Percentiles rank a stretch among this genome's conserved stretches.
phyloP scores from a whole-genome alignment of 2,329 filamentous ascomycete species.

The Trichophyton rubrum region DNA sequence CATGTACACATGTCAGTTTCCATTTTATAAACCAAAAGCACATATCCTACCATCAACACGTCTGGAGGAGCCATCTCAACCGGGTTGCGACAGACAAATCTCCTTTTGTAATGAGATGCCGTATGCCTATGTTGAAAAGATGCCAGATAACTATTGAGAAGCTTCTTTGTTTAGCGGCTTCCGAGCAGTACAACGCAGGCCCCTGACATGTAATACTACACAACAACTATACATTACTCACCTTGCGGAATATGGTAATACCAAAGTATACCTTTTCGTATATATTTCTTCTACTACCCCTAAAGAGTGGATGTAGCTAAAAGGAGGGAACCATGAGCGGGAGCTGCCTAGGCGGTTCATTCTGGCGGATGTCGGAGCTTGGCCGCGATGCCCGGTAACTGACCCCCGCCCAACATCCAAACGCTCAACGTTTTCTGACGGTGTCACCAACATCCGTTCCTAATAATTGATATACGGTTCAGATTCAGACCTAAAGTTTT shows the following conservation, averaged over 20 bases:
- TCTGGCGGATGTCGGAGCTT: background rate
- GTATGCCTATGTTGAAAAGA: background rate
- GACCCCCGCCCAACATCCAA: background rate
- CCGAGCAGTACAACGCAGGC: background rate
- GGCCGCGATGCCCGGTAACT: background rate
- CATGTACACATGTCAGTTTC: constrained; percentile 9
- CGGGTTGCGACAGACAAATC: background rate
- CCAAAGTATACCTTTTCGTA: too few species aligned
- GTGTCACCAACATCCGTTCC: too few species aligned
- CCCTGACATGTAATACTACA: too few species aligned
- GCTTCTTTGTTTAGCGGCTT: background rate
- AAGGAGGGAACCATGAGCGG: background rate
- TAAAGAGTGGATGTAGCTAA: too few species aligned
- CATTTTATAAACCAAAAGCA: background rate
- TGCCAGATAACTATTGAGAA: background rate
- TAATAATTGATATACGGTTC: too few species aligned
- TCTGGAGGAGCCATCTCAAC: constrained; percentile 38
- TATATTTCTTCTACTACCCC: too few species aligned
- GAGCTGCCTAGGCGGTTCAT: background rate
- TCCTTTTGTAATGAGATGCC: background rate
- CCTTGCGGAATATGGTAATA: too few species aligned
- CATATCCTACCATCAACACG: constrained; percentile 50
- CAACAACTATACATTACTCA: too few species aligned
- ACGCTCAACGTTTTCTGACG: background rate
- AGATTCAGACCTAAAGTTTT: background rate